These are phyloP conservation scores for Rhynchosporium secalis DNA, from an alignment of 2,329 filamentous ascomycete species.

Conservation along the genomic window DNA sequence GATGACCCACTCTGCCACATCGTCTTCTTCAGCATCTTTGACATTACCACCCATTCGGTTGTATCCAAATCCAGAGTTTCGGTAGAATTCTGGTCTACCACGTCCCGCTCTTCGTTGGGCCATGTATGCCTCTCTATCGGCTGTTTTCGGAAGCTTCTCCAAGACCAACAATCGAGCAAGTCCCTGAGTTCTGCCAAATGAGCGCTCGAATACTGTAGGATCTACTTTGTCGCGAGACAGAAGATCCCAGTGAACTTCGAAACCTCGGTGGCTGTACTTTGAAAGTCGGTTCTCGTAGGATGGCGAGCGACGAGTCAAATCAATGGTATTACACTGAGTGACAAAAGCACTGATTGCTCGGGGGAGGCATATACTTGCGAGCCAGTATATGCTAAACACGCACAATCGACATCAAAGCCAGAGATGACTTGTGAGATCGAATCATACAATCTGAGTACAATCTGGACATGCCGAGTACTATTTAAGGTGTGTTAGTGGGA, in stretches of 20 bases:
- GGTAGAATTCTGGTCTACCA: constrained; percentile 61
- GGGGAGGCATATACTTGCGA: constrained; percentile 74
- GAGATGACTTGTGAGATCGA: constrained; percentile 82
- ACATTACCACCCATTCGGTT: constrained; percentile 64
- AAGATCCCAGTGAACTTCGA: constrained; percentile 78
- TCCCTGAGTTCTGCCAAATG: constrained; percentile 72
- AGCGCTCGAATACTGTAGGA: constrained; percentile 83
- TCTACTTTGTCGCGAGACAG: constrained; percentile 76
- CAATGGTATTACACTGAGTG: constrained; percentile 79
- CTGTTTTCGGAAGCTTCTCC: constrained; percentile 70
- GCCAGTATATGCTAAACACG: constrained; percentile 78
- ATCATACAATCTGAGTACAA: constrained; percentile 83
- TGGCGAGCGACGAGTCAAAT: constrained; percentile 75
- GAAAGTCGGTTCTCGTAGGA: constrained; percentile 86
- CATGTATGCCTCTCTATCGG: constrained; percentile 59
- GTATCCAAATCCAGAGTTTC: constrained; percentile 37
- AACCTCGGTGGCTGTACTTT: constrained; percentile 82
- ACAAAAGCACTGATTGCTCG: constrained; percentile 76
- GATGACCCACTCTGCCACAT: constrained; percentile 80
- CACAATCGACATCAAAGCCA: constrained; percentile 85
- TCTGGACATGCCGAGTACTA: constrained; percentile 72
- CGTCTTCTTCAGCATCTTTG: constrained; percentile 75
- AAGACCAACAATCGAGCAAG: constrained; percentile 77
- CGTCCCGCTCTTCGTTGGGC: constrained; percentile 70
- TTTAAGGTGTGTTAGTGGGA: too few relatives aligned